Evolutionary conservation across 257 asterid genomes (phyloP).

Genomic region (Przewalskia tangutica): DNA sequence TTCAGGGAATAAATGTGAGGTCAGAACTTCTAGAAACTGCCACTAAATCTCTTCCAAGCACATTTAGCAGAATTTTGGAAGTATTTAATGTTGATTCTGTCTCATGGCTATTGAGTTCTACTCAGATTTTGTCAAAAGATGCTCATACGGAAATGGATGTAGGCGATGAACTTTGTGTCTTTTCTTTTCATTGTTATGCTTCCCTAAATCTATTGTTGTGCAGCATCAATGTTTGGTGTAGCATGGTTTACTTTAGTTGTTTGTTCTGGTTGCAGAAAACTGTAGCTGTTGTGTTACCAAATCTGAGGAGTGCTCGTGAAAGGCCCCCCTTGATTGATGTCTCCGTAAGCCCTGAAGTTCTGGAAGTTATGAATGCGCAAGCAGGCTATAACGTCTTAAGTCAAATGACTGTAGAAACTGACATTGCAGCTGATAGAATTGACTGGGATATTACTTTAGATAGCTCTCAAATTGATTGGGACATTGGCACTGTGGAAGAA

Average conservation of each 20-base stretch:
- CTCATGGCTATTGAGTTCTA: conserved; percentile 68
- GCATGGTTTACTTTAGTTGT: conserved; percentile 5
- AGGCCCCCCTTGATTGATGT: conserved; percentile 63
- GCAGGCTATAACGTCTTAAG: conserved; percentile 23
- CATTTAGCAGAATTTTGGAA: conserved; percentile 59
- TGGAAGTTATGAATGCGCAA: conserved; percentile 26
- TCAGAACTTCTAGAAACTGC: conserved; percentile 78
- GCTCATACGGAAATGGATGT: conserved; percentile 78
- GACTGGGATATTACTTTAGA: conserved; percentile 88
- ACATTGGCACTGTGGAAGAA: conserved; percentile 61
- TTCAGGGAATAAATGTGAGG: conserved; percentile 78
- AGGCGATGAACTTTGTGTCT: conserved; percentile 15
- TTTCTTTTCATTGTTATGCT: not conserved
- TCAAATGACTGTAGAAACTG: conserved; percentile 22
- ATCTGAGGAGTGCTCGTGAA: conserved; percentile 46
- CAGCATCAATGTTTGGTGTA: not conserved
- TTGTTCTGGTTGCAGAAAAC: conserved; percentile 42
- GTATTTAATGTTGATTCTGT: conserved; percentile 64
- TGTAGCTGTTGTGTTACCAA: conserved; percentile 35
- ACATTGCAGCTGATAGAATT: conserved; percentile 38
- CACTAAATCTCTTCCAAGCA: conserved; percentile 58
- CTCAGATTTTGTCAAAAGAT: conserved; percentile 64
- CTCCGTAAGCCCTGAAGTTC: conserved; percentile 44
- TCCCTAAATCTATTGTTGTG: not conserved
- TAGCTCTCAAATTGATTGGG: conserved; percentile 89